Evolutionary conservation across 805 yeast species (phyloP), one percentile per base, ranked within the genome.

Genomic region (Saturnispora halmiae): DNA sequence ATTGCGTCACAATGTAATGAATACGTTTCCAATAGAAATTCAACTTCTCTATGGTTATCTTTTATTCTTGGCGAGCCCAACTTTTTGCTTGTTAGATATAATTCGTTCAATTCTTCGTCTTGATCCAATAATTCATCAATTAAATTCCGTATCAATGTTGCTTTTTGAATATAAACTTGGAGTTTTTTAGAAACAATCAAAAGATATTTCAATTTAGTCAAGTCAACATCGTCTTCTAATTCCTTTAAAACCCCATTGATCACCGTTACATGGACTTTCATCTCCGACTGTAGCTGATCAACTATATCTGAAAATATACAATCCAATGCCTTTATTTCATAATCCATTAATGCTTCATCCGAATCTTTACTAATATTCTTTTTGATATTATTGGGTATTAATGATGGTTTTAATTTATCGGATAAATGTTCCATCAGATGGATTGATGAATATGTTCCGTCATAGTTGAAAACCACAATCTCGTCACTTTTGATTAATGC

Each of bases 1-100:
- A 92, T 83, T 52, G 94, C 96, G 63, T 90, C 97, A 44, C 84
- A 75, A 41, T 90, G 94, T 39, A 81, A 80, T 52, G 84, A 86
- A 64, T 92, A 92, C 1, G 94, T 81, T 55, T 92, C 99, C 19
- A 92, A 61, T 38, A 92, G 67, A 67, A 92, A 70, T 56, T 92
- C 99, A 16, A 87, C 83, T 52, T 92, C 97, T 31, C 79, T 77
- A 56, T 84, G 95, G 48, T 85, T 82, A 38, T 73, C 73, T 2
- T 72, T 70, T 13, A 63, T 58, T 25, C 84, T 61, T 1, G 70
- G 66, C 1, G 22, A 52, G 31, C 58, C 83, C 60, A 38, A 51
- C 37, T 43, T 58, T 43, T 58, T 77, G 37, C 78, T 92, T 0
- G 90, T 77, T 34, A 92, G 65, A 57, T 86, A 86, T 56, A 92